phyloP scores from a whole-genome alignment of 2,329 filamentous ascomycete genomes.

The Fusarium decemcellulare region DNA sequence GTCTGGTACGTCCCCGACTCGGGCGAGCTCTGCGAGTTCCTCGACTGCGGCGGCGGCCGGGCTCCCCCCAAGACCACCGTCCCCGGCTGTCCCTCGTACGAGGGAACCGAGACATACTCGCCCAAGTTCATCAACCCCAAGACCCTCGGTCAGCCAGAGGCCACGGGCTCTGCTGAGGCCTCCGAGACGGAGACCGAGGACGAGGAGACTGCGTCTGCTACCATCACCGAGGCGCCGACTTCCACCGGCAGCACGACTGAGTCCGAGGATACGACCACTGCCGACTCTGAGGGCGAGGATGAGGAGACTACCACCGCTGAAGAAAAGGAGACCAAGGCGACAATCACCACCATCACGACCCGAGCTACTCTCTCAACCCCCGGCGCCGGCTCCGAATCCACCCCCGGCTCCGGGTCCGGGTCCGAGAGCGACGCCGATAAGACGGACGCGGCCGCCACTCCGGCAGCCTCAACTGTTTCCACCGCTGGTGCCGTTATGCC shows the following conservation, averaged over 20 bases:
- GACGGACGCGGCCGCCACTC: slow-evolving; percentile 33
- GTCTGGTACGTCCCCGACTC: slow-evolving; percentile 74
- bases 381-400: slow-evolving; percentile 23
- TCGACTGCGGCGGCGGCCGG: slow-evolving; percentile 78
- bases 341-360: slow-evolving; percentile 26
- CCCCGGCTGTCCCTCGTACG: slow-evolving; percentile 71
- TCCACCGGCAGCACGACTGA: slow-evolving; percentile 16
- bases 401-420: slow-evolving; percentile 30
- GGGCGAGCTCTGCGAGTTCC: slow-evolving; percentile 74
- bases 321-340: slow-evolving; percentile 1
- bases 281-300: slow-evolving; percentile 15
- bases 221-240: slow-evolving; percentile 38
- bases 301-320: slow-evolving; percentile 8
- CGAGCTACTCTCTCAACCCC: slow-evolving; percentile 21
- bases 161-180: slow-evolving; percentile 7
- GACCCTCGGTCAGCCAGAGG: slow-evolving; percentile 41
- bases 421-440: slow-evolving; percentile 22
- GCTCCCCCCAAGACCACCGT: slow-evolving; percentile 75
- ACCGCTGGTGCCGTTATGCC: slow-evolving; percentile 44
- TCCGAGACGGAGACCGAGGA: slow-evolving; percentile 18
- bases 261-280: slow-evolving; percentile 8
- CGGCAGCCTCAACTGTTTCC: slow-evolving; percentile 33
- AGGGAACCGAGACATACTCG: slow-evolving; percentile 68
- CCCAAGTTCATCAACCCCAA: slow-evolving; percentile 62
- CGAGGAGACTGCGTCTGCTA: slow-evolving; percentile 22